These are phyloP conservation scores for Epichloe glyceriae DNA, from an alignment of 2,329 filamentous ascomycete species.

Conservation along the genomic window DNA sequence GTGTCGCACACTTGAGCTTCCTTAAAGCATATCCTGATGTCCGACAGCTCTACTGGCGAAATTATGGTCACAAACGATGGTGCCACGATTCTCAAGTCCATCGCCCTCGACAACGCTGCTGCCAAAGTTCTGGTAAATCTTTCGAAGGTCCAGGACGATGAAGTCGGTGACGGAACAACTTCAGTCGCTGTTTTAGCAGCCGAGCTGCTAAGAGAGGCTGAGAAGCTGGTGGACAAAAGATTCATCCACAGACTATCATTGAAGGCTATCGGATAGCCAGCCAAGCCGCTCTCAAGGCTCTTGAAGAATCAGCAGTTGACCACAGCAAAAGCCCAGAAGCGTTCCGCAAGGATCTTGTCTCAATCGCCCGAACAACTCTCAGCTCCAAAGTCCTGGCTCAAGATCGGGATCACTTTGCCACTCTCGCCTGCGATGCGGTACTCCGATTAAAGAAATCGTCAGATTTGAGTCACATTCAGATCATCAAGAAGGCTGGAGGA, in stretches of 20 bases:
- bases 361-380: conserved; percentile 87
- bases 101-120: conserved; percentile 94
- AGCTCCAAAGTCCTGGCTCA: conserved; percentile 96
- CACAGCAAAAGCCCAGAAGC: conserved; percentile 71
- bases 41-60: conserved; percentile 70
- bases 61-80: conserved; percentile 99
- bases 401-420: conserved; percentile 82
- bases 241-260: conserved; percentile 98
- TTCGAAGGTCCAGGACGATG: conserved; percentile 97
- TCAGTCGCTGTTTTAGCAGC: conserved; percentile 94
- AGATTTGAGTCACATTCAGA: conserved; percentile 94
- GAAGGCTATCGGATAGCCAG: conserved; percentile 98
- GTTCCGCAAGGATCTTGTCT: conserved; percentile 79
- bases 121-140: conserved; percentile 99
- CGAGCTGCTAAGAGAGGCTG: conserved; percentile 87
- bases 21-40: conserved; percentile 6
- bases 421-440: conserved; percentile 82
- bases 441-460: conserved; percentile 79
- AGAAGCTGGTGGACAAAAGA: conserved; percentile 97
- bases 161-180: conserved; percentile 95
- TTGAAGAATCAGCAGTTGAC: conserved; percentile 77
- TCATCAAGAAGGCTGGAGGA: conserved; percentile 98
- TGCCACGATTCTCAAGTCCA: conserved; percentile 95
- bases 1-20: background rate
- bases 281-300: conserved; percentile 68